Base-by-base conservation (phyloP, 2,329 filamentous ascomycete species). In the Coniochaeta sp. region DNA sequence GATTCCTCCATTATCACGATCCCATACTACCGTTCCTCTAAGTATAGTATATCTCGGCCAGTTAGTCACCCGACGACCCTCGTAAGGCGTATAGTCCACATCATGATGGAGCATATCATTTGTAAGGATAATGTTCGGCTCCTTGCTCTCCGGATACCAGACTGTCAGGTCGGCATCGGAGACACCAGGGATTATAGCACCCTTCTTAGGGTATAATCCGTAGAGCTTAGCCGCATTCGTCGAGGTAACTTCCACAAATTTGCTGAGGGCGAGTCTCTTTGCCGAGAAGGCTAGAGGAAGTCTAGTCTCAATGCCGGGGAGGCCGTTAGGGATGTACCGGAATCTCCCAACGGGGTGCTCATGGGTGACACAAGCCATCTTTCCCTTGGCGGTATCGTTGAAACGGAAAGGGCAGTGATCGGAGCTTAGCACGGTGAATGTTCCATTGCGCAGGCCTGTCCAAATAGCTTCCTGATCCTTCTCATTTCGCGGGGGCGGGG, bases 11-110 rank as follows among this genome's bases (percentile, higher is more conserved):
- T 75, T 71, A 16, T 81, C 80, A 28, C 75, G 73, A 64, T 82
- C 80, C 82, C 80, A 87, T 0, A 86, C 78, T 0, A 86, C 75
- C 60, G 80, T 70, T 0, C 84, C 84, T 59, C 84, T 71, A 30
- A 88, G 62, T 16, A 87, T 74, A 0, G 83, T 87, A 63, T 81
- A 86, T 30, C 83, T 72, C 9, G 83, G 83, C 84, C 84, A 87
- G 59, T 86, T 82, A 22, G 74, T 76, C 32, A 87, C 65, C 17
- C 65, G 70, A 58, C 74, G 74, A 0, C 83, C 83, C 66, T 86
- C 83, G 65, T 81, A 87, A 0, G 84, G 83, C 9, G 83, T 85
- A 64, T 87, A 85, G 64, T 87, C 83, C 2, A 83, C 79, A 62
- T 83, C 77, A 65, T 87, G 84, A 67, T 87, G 83, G 62, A 87